Evolutionary conservation across 1,284 basidiomycete species (phyloP).

Genomic region (Ustilago xerochloae): DNA sequence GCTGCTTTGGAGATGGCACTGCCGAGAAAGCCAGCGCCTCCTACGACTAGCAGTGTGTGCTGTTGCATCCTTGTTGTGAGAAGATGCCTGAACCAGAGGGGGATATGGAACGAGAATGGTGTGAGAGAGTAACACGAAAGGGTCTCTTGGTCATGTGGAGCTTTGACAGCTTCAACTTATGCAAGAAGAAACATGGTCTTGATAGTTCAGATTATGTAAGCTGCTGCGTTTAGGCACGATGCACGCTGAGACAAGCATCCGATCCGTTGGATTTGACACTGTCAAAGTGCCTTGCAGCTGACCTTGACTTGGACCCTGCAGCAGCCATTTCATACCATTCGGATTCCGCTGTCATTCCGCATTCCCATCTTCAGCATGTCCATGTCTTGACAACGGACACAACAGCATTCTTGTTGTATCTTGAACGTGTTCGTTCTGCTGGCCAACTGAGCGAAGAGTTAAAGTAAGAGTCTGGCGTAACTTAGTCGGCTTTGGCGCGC

Average conservation of each 20-base stretch:
- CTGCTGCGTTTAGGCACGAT: not conserved
- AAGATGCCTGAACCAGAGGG: not conserved
- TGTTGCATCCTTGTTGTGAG: constrained; percentile 8
- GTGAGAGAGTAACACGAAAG: not conserved
- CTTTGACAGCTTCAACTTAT: not conserved
- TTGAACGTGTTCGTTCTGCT: not conserved
- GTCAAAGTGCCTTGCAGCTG: not conserved
- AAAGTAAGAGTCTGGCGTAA: not conserved
- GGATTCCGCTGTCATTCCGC: constrained; percentile 11
- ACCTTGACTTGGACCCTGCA: constrained; percentile 25
- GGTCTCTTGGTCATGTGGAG: constrained; percentile 9
- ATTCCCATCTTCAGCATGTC: not conserved
- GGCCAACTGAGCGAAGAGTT: not conserved
- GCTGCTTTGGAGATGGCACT: constrained; percentile 90
- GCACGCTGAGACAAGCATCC: not conserved
- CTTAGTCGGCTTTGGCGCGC: not conserved
- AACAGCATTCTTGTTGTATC: not conserved
- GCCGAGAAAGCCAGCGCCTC: constrained; percentile 94
- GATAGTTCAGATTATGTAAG: constrained; percentile 27
- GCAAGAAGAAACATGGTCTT: not conserved
- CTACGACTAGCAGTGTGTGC: constrained; percentile 74
- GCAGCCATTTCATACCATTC: not conserved
- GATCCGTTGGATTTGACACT: not conserved
- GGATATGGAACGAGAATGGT: not conserved
- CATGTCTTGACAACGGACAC: too few species aligned